phyloP scores from a whole-genome alignment of 108 stramenopile species.

The Phaeodactylum tricornutum region DNA sequence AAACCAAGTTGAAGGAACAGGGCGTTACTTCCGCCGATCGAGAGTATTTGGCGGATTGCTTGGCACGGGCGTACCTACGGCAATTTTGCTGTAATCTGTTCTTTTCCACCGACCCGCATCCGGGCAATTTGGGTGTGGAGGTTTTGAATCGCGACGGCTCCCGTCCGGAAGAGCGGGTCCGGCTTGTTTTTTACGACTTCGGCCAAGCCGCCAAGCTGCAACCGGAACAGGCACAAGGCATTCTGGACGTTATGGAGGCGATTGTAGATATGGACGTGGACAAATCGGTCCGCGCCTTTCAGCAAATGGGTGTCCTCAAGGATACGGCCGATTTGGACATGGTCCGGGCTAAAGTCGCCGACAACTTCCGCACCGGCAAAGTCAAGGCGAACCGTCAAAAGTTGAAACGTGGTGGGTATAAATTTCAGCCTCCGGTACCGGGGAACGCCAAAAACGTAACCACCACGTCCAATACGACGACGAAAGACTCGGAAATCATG shows the following conservation, averaged over 20 bases:
- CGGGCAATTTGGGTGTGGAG: slow-evolving; percentile 71
- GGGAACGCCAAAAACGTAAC: slow-evolving; percentile 28
- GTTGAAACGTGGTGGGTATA: slow-evolving; percentile 20
- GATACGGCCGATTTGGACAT: slow-evolving; percentile 56
- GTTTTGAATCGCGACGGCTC: slow-evolving; percentile 16
- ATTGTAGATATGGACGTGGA: slow-evolving; percentile 76
- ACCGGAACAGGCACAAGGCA: slow-evolving; percentile 60
- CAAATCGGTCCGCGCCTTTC: slow-evolving; percentile 57
- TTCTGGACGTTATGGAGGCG: slow-evolving; percentile 73
- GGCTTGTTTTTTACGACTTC: slow-evolving; percentile 82
- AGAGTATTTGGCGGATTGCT: slow-evolving; percentile 56
- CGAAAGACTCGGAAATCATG: slow-evolving; percentile 69
- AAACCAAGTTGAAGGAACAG: slow-evolving; percentile 44
- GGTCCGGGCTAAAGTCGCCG: slow-evolving; percentile 58
- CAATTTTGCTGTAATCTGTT: slow-evolving; percentile 75
- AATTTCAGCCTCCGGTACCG: slow-evolving; percentile 14
- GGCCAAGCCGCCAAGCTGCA: slow-evolving; percentile 69
- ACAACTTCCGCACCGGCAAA: slow-evolving; percentile 74
- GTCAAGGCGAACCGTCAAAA: slow-evolving; percentile 39
- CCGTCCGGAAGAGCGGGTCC: slow-evolving; percentile 12
- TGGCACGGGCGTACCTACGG: slow-evolving; percentile 69
- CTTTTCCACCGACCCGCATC: slow-evolving; percentile 31
- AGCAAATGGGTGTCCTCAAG: slow-evolving; percentile 69
- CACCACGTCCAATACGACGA: slow-evolving; percentile 6
- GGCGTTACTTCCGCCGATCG: slow-evolving; percentile 53